Evolutionary conservation across 805 yeast genomes (phyloP), one percentile per base, ranked within the genome.

Genomic region (Suhomyces tanzawaensis): DNA sequence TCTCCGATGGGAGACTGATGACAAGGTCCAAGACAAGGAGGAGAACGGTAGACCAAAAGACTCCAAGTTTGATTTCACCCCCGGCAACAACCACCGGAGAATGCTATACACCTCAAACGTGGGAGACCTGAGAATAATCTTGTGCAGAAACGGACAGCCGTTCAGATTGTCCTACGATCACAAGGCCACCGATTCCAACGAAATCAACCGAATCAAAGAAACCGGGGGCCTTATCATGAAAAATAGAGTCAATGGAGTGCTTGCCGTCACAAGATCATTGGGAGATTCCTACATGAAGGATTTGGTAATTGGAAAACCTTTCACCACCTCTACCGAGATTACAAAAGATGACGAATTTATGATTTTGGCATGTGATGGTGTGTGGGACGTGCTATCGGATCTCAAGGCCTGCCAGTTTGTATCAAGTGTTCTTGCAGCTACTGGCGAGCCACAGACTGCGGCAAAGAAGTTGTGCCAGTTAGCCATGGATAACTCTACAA

Each of bases 221-320:
- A 71, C 76, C 4, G 99, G 99, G 2, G 99, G 99, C 0, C 63
- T 91, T 21, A 79, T 91, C 41, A 75, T 93, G 76, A 87, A 88
- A 53, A 85, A 87, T 44, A 74, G 99, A 50, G 99, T 91, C 18
- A 93, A 91, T 59, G 99, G 98, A 3, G 89, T 91, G 60, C 72
- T 93, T 34, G 98, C 98, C 0, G 96, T 91, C 8, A 88, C 96
- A 2, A 71, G 99, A 45, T 84, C 98, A 1, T 69, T 91, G 30
- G 99, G 99, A 14, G 98, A 91, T 58, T 74, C 82, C n/a, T 90
- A 87, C 59, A 83, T 91, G 79, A 95, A 91, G 58, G 85, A 82
- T 36, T 67, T 86, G 40, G 96, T 91, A 14, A 79, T 88, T 22
- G 96, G 96, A 0, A 79, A 81, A 38, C 99, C 99, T 1, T 91